phyloP scores from a whole-genome alignment of 2,329 filamentous ascomycete species.

The Fusarium subtropicale region DNA sequence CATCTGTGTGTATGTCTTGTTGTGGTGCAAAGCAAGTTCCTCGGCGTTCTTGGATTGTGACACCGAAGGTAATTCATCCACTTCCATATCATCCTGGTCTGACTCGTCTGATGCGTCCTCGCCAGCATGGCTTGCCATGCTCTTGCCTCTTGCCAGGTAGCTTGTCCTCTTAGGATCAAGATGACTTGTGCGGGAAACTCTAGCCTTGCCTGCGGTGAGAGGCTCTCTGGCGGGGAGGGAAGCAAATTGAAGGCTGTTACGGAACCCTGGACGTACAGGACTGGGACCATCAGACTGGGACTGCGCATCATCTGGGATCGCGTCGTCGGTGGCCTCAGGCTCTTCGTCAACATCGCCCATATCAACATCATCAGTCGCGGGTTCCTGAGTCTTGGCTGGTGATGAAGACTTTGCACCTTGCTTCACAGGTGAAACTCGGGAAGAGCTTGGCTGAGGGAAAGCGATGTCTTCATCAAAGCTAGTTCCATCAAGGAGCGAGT shows the following conservation, averaged over 20 bases:
- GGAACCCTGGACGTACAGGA: conserved; percentile 79
- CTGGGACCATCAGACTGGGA: conserved; percentile 78
- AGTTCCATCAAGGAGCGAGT: conserved; percentile 36
- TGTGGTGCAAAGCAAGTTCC: conserved; percentile 64
- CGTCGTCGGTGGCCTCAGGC: conserved; percentile 18
- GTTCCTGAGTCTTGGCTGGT: conserved; percentile 50
- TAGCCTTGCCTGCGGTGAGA: conserved; percentile 80
- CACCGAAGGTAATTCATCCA: conserved; percentile 58
- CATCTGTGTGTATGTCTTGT: conserved; percentile 92
- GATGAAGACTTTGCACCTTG: conserved; percentile 40
- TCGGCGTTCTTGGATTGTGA: conserved; percentile 58
- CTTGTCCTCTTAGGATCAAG: conserved; percentile 78
- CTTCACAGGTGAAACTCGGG: conserved; percentile 29
- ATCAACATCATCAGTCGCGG: background rate
- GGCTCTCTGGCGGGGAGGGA: conserved; percentile 92
- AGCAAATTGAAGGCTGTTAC: conserved; percentile 95
- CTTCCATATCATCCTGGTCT: conserved; percentile 65
- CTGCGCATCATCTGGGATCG: conserved; percentile 59
- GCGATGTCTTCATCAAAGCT: conserved; percentile 29
- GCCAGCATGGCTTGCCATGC: conserved; percentile 65
- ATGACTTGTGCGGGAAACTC: conserved; percentile 81
- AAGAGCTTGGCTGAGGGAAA: conserved; percentile 41
- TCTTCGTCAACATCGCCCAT: conserved; percentile 29
- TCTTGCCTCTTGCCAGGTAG: conserved; percentile 81
- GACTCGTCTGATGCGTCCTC: conserved; percentile 59